Base-by-base conservation (phyloP, 139 green algal genomes). In the Haematococcus sp. region DNA sequence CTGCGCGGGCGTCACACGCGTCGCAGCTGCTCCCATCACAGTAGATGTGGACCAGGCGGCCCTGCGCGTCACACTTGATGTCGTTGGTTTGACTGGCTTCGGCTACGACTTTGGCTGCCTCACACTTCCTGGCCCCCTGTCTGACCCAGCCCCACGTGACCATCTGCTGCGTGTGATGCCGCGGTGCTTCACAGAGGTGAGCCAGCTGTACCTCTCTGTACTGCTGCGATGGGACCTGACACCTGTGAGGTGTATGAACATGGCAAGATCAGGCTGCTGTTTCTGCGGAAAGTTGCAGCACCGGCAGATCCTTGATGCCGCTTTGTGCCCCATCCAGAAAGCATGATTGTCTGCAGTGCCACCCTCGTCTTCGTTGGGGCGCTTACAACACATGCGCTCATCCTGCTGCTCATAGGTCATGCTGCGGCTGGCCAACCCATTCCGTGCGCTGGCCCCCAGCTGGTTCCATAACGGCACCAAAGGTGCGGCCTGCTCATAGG, bases 41-140 rank as follows among this genome's bases (percentile, higher is more conserved):
- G 75, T 86, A 59, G 80, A 86, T 35, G 63, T 83, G 43, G 84
- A 89, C 67, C 84, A 89, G 76, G 76, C 81, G 13, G 84, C 84
- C 3, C 73, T 89, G 56, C 32, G 81, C 5, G 84, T 89, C 15
- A 89, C 84, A 3, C 78, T 89, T 59, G 84, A 89, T 56, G 79
- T 89, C 23, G 83, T 90, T 34, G 84, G 84, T 1, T 52, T 87
- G 81, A 70, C 74, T 11, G 81, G 70, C 59, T 87, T 87, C 40
- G 79, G 79, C 51, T 76, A 87, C 46, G 81, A 87, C 65, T 87
- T 79, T 52, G 70, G 61, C 32, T 82, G 70, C 65, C 19, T 61
- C 35, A 70, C 76, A 3, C 66, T 72, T 31, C 73, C 74, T 61
- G 34, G 22, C 9, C 15, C 9, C 17, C 9, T 49, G 17, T 46